Base-by-base conservation (phyloP, 768 basidiomycete genomes). In the Lactifluus hygrophoroides region DNA sequence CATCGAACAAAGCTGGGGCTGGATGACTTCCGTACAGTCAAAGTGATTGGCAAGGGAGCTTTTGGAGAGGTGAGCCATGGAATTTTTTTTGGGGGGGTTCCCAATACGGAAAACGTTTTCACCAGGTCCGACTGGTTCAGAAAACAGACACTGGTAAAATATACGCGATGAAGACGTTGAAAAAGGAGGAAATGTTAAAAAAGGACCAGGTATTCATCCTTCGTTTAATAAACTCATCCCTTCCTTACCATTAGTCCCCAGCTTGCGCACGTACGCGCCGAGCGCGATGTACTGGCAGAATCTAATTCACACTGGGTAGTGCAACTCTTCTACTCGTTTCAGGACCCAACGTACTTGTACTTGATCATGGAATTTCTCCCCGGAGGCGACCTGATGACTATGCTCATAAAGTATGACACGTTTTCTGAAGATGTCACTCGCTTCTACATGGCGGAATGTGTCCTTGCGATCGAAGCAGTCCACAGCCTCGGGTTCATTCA, bases 341-440 rank as follows among this genome's bases (percentile, higher is more conserved):
- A 98, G 70, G 96, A 98, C 70, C 75, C 88, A 1, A 76, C 86
- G 52, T 92, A 88, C 66, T 80, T 99, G 25, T 99, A 98, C 74
- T 79, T 99, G 54, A 89, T 98, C 76, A 98, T 98, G 96, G 96
- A 98, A 74, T 99, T 95, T 72, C 78, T 99, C 46, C 94, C 95
- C 55, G 96, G 96, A 46, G 96, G 96, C 32, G 96, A 99, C 70
- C 77, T 98, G 61, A 97, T 99, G 96, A 96, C 94, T 4, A 98
- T 98, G 95, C 78, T 97, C 57, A 97, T 98, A 79, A 97, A 98
- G 73, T 97, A 98, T 73, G 96, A 97, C 70, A 96, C 94, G 0
- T 98, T 98, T 73, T 90, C 90, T 0, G 95, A 98, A 73, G 96
- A 98, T 66, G 95, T 98, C 14, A 93, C 93, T 56, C 82, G 95